Evolutionary conservation across 2,329 filamentous ascomycete genomes (phyloP).

Genomic region (Periglandula ipomoeae): DNA sequence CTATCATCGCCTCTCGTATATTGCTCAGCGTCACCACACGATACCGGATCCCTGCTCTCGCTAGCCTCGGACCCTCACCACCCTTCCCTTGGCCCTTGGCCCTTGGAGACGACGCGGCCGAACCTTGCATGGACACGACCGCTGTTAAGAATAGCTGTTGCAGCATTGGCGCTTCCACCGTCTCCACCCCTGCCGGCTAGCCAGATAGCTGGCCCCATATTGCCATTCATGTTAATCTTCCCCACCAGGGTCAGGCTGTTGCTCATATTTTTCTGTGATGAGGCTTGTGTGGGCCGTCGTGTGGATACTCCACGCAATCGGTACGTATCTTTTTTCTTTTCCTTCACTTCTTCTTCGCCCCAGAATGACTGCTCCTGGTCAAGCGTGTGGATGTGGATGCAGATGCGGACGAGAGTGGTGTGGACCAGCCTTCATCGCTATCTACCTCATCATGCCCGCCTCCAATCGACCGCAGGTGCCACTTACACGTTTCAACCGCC

Average conservation of each 20-base stretch:
- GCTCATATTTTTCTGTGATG: conserved; percentile 16
- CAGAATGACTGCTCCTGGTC: background rate
- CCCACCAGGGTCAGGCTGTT: conserved; percentile 18
- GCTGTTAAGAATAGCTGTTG: conserved; percentile 36
- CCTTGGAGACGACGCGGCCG: conserved; percentile 15
- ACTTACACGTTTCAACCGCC: conserved; percentile 16
- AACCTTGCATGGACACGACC: conserved; percentile 19
- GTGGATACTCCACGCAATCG: conserved; percentile 30
- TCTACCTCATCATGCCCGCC: conserved; percentile 19
- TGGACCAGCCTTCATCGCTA: conserved; percentile 11
- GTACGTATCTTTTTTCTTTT: conserved; percentile 8
- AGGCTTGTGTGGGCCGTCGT: conserved; percentile 15
- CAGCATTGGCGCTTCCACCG: conserved; percentile 17
- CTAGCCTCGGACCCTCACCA: conserved; percentile 12
- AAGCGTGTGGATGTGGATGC: background rate
- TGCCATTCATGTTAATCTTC: conserved; percentile 24
- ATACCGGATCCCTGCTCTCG: conserved; percentile 20
- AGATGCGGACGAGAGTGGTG: no score
- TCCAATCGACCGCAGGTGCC: conserved; percentile 7
- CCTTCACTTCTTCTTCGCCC: conserved; percentile 1
- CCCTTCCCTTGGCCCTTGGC: background rate
- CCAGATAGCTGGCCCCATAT: conserved; percentile 17
- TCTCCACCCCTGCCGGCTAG: conserved; percentile 20
- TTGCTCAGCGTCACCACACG: conserved; percentile 37
- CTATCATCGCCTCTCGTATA: conserved; percentile 40